Conservation (phyloP, 83 land plant species). For the Picea abies region DNA sequence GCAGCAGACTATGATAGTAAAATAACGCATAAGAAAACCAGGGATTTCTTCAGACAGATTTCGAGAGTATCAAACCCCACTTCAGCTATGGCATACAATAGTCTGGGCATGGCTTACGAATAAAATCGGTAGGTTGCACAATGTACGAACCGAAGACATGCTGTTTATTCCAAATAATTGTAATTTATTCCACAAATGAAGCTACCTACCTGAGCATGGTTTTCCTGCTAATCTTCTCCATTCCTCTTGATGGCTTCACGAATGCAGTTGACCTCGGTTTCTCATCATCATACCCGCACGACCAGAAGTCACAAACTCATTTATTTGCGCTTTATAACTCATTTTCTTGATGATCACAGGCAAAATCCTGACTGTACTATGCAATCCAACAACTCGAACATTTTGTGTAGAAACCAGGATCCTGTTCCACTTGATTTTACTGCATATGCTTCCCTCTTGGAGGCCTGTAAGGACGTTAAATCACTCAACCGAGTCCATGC, state of each 20-base stretch:
- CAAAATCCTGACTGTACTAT: background rate
- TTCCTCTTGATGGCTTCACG: background rate
- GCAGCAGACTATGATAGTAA: too few species aligned
- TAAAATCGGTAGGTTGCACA: too few species aligned
- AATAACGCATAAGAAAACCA: too few species aligned
- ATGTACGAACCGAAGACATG: too few species aligned
- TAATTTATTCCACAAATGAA: too few species aligned
- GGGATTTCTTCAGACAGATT: too few species aligned
- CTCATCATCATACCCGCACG: background rate
- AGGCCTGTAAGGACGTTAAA: slow-evolving; percentile 26
- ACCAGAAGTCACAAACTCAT: background rate
- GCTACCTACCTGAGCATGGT: too few species aligned
- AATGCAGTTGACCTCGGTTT: background rate
- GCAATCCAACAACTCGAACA: background rate
- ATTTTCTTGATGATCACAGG: background rate
- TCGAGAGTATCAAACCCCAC: too few species aligned
- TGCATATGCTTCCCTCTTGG: slow-evolving; percentile 49
- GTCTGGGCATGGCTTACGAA: too few species aligned
- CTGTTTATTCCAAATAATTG: too few species aligned
- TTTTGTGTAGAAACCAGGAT: background rate
- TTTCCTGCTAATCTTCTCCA: background rate
- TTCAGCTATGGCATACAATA: too few species aligned
- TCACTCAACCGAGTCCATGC: slow-evolving; percentile 33
- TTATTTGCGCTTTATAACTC: background rate
- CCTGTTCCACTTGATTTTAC: background rate